phyloP scores from a whole-genome alignment of 1,284 basidiomycete genomes.

The Apiotrichum siamense region DNA sequence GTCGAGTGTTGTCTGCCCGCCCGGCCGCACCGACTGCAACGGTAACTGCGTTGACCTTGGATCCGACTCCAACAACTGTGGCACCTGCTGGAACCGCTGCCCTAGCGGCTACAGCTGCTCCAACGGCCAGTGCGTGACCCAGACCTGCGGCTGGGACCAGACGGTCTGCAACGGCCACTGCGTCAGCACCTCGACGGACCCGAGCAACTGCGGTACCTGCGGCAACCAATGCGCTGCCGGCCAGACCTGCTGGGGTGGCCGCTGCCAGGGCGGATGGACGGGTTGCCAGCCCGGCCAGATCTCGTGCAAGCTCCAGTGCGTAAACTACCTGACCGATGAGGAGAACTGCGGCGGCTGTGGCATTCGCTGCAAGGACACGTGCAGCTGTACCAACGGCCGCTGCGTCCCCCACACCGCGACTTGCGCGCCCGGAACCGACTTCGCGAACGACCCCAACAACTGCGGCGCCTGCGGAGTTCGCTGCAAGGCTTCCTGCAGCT shows the following conservation, averaged over 20 bases:
- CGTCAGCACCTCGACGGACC: background rate
- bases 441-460: no score
- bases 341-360: background rate
- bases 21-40: no score
- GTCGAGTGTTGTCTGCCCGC: no score
- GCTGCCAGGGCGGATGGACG: background rate
- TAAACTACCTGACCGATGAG: background rate
- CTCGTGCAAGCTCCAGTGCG: background rate
- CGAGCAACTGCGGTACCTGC: background rate
- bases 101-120: no score
- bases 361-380: background rate
- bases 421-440: no score
- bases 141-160: background rate
- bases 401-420: no score
- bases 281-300: background rate
- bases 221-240: background rate
- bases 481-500: no score
- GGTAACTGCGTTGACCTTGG: no score
- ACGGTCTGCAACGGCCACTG: background rate
- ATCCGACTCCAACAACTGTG: no score
- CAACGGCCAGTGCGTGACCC: no score
- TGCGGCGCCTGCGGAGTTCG: no score
- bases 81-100: no score
- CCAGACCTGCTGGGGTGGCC: background rate
- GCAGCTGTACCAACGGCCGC: background rate